Conservation (phyloP, 2,329 filamentous ascomycete species). For the Cucurbitaria berberidis region DNA sequence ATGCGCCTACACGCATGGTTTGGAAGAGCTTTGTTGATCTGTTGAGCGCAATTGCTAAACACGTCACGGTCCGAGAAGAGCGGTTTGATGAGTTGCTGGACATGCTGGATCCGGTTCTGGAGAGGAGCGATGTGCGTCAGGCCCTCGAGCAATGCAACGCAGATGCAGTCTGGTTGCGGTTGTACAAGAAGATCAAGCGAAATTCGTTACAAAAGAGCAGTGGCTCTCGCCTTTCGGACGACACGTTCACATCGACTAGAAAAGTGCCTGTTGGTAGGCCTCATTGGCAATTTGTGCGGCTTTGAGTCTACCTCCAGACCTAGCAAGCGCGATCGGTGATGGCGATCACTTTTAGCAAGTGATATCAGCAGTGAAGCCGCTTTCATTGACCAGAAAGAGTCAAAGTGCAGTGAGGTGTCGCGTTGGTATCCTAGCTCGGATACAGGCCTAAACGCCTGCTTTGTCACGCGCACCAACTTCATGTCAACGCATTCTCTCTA, state of each 20-base stretch:
- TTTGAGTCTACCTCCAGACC: background rate
- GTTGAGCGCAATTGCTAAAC: slow-evolving; percentile 65
- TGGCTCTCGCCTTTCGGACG: background rate
- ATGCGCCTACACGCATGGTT: slow-evolving; percentile 64
- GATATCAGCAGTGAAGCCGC: too few species aligned
- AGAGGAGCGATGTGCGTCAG: slow-evolving; percentile 56
- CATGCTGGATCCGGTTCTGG: slow-evolving; percentile 57
- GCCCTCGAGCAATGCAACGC: slow-evolving; percentile 70
- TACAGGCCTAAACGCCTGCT: too few species aligned
- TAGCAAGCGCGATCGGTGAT: too few species aligned
- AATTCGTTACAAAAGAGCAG: background rate
- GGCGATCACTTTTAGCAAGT: too few species aligned
- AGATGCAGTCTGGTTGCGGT: slow-evolving; percentile 76
- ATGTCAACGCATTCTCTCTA: too few species aligned
- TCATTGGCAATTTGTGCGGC: slow-evolving; percentile 16
- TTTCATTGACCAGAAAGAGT: too few species aligned
- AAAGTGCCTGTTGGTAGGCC: slow-evolving; percentile 13
- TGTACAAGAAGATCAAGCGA: slow-evolving; percentile 24
- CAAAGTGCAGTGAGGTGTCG: too few species aligned
- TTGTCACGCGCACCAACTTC: too few species aligned
- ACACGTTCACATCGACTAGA: background rate
- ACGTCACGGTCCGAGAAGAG: slow-evolving; percentile 70
- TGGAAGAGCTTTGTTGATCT: slow-evolving; percentile 69
- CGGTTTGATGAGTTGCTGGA: slow-evolving; percentile 75
- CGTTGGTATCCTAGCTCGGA: too few species aligned